Percentiles rank a stretch among this genome's conserved stretches.
Conservation (phyloP, 2,329 filamentous ascomycete species). For the Gnomoniopsis smithogilvyi region DNA sequence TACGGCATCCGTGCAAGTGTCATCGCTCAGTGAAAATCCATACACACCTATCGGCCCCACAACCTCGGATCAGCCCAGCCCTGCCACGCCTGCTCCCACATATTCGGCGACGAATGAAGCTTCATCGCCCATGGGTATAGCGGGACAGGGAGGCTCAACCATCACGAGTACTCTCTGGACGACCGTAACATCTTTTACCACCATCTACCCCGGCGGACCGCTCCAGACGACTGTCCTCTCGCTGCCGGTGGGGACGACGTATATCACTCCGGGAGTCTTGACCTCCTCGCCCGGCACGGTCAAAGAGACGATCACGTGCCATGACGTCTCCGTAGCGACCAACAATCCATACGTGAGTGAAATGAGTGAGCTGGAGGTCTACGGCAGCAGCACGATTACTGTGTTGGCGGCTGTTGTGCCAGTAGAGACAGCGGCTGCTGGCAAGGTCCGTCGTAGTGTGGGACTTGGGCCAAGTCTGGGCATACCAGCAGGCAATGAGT, state of each 20-base stretch:
- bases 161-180: conserved; percentile 14
- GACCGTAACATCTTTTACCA: conserved; percentile 5
- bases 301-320: neutral
- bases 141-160: neutral
- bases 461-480: no score
- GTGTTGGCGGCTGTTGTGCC: conserved; percentile 2
- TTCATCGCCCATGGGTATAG: no score
- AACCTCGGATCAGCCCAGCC: neutral
- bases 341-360: conserved; percentile 12
- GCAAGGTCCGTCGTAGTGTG: no score
- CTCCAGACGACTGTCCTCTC: neutral
- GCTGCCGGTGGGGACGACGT: conserved; percentile 7
- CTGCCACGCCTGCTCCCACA: neutral
- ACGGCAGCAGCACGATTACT: neutral
- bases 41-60: neutral
- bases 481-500: neutral
- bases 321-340: neutral
- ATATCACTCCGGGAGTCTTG: conserved; percentile 4
- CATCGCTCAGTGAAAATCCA: neutral
- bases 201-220: conserved; percentile 7
- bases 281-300: conserved; percentile 2
- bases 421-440: neutral
- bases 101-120: neutral
- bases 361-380: neutral
- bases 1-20: neutral